Conservation (phyloP, 345 rosid genomes). For the Psidium guajava region DNA sequence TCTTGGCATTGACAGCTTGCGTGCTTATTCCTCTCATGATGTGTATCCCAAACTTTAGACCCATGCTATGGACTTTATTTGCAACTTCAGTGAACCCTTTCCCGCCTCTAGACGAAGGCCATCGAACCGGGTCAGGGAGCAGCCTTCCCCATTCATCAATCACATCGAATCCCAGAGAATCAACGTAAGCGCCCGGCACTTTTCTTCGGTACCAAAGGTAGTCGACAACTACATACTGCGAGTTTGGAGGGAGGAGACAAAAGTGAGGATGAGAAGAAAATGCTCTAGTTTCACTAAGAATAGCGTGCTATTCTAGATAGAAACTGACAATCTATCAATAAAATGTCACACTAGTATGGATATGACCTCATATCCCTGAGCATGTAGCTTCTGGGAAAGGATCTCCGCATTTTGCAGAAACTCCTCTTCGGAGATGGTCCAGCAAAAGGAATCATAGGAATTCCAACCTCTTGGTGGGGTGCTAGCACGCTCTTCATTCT, state of each 20-base stretch:
- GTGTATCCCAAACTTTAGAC: constrained; percentile 92
- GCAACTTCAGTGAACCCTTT: constrained; percentile 80
- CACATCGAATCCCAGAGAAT: constrained; percentile 79
- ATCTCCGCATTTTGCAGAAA: constrained; percentile 61
- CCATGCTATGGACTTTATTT: constrained; percentile 64
- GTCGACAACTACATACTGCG: constrained; percentile 88
- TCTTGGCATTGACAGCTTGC: constrained; percentile 77
- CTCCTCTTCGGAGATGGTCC: constrained; percentile 83
- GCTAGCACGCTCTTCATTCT: constrained; percentile 23
- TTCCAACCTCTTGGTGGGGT: constrained; percentile 97
- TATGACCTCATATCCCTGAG: constrained; percentile 68
- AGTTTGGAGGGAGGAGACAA: not conserved
- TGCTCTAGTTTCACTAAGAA: not conserved
- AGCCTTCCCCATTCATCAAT: constrained; percentile 93
- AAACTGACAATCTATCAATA: not conserved
- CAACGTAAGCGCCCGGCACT: constrained; percentile 59
- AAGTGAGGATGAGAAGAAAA: not conserved
- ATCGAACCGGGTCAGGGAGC: constrained; percentile 69
- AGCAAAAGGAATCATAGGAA: constrained; percentile 86
- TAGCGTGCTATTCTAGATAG: not conserved
- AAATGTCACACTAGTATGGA: not conserved
- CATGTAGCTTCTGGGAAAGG: constrained; percentile 46
- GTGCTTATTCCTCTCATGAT: constrained; percentile 91
- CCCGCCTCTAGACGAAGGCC: constrained; percentile 88
- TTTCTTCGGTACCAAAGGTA: constrained; percentile 91